Evolutionary conservation across 768 basidiomycete species (phyloP).

Genomic region (Hericium erinaceus): DNA sequence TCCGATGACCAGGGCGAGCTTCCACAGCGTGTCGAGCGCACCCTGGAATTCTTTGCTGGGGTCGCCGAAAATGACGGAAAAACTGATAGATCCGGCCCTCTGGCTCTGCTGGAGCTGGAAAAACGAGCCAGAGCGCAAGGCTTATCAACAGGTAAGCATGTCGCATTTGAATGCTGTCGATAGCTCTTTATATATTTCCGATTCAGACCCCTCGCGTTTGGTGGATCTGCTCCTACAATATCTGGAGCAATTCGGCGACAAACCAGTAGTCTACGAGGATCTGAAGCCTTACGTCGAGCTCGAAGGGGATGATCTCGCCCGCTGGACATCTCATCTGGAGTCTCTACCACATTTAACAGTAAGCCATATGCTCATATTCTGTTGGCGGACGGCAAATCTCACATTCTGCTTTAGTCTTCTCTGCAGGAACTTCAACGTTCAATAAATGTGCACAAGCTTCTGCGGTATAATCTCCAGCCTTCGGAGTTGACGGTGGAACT

Average conservation of each 20-base stretch:
- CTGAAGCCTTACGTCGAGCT: slow-evolving; percentile 56
- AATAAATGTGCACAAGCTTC: slow-evolving; percentile 70
- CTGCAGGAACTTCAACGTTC: slow-evolving; percentile 48
- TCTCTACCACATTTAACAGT: slow-evolving; percentile 41
- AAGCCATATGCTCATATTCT: background rate
- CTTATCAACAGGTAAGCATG: slow-evolving; percentile 35
- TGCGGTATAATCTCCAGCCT: slow-evolving; percentile 46
- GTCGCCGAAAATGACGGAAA: slow-evolving; percentile 58
- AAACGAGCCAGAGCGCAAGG: slow-evolving; percentile 41
- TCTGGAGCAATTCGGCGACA: slow-evolving; percentile 65
- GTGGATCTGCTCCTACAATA: slow-evolving; percentile 53
- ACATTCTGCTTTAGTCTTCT: slow-evolving; percentile 30
- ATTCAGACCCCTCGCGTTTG: slow-evolving; percentile 35
- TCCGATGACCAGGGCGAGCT: slow-evolving; percentile 28
- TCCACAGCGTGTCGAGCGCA: slow-evolving; percentile 30
- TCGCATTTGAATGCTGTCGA: background rate
- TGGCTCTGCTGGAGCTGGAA: slow-evolving; percentile 74
- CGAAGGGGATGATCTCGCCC: slow-evolving; percentile 33
- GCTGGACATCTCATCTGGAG: slow-evolving; percentile 49
- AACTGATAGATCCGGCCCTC: slow-evolving; percentile 62
- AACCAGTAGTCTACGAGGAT: slow-evolving; percentile 84
- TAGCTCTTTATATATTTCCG: background rate
- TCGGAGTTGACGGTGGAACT: slow-evolving; percentile 45
- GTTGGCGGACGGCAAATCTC: no score
- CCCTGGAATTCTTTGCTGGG: slow-evolving; percentile 41